Conservation (phyloP, 2,329 filamentous ascomycete genomes). For the Ophiostoma ulmi region DNA sequence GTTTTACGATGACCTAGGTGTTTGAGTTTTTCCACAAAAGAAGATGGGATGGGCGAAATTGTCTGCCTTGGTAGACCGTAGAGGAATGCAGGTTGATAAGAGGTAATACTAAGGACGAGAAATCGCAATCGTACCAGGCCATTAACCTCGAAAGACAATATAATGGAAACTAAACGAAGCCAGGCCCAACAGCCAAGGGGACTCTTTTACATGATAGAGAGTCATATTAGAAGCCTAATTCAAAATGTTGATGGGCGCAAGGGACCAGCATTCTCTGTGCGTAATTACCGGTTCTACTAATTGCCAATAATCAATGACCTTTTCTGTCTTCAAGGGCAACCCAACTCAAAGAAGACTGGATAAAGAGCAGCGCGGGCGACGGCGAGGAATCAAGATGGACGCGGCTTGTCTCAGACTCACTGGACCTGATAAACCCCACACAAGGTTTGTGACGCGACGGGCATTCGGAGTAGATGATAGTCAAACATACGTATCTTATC, state of each 20-base stretch:
- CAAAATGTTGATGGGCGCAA: neutral
- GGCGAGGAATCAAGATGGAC: neutral
- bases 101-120: neutral
- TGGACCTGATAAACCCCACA: neutral
- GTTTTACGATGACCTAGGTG: conserved; percentile 4
- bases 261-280: neutral
- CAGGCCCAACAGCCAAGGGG: neutral
- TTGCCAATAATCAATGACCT: neutral
- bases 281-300: neutral
- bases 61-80: neutral
- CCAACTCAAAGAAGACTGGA: neutral
- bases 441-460: neutral
- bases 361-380: neutral
- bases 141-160: neutral
- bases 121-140: neutral
- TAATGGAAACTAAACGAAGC: neutral
- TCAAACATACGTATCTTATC: neutral
- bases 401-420: conserved; percentile 1
- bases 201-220: neutral
- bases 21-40: neutral
- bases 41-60: neutral
- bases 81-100: neutral
- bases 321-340: neutral
- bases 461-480: neutral
- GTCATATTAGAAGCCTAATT: neutral